Evolutionary conservation across 2,329 filamentous ascomycete genomes (phyloP), one percentile per base, ranked within the genome.

Genomic region (Penicillium sp.): DNA sequence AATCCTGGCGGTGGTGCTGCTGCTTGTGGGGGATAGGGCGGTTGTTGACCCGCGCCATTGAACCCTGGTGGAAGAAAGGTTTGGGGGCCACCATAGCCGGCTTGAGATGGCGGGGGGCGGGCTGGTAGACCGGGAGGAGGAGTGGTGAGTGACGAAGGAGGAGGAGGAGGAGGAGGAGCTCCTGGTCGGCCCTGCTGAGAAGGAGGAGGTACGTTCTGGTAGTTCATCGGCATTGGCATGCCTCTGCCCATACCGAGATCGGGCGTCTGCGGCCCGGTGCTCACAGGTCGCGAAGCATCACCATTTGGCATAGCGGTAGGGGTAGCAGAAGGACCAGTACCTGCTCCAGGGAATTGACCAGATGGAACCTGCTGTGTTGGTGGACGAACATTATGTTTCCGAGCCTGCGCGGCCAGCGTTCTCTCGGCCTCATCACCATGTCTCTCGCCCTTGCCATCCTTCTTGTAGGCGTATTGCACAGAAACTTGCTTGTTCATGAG

Each of bases 391-490:
- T 97, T 97, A 78, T 97, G 92, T 76, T 93, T 94, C 80, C 94
- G 94, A 60, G 93, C 95, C 79, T 97, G 91, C 30, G 91, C 89
- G 33, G 95, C 95, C 51, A 99, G 86, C 82, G 92, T 91, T 73
- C 95, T 86, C 80, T 99, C 95, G 33, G 95, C 95, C 70, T 93
- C 87, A 76, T 99, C 95, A 71, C 95, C 95, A 75, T 99, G 95
- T 61, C 95, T 85, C 81, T 98, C 94, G 70, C 94, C 94, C 81
- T 97, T 97, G 69, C 95, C 95, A 73, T 99, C 95, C 80, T 98
- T 98, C 85, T 99, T 99, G 86, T 97, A 98, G 42, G 95, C 95
- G 78, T 98, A 99, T 79, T 98, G 94, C 49, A 99, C 95, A 2
- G 91, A 91, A 70, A 98, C 90, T 78, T 97, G 91, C 81, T 97